Percentiles rank a stretch among this genome's conserved stretches.
Evolutionary conservation across 2,329 filamentous ascomycete genomes (phyloP).

Genomic region (Albifimbria verrucaria): DNA sequence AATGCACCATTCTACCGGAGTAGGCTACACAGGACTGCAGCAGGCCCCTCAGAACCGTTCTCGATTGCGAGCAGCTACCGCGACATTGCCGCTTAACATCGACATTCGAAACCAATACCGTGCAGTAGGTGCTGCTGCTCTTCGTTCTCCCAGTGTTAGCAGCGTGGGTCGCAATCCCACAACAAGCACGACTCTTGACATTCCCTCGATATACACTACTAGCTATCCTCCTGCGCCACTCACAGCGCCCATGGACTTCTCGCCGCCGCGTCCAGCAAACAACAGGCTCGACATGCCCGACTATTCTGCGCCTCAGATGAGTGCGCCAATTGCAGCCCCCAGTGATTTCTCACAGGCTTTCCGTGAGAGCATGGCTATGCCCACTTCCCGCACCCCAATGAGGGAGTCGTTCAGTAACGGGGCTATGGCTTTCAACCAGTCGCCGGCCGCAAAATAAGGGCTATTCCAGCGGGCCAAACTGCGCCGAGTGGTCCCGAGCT

Average conservation of each 20-base stretch:
- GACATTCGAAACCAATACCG: constrained; percentile 45
- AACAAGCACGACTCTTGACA: constrained; percentile 34
- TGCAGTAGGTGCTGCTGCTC: constrained; percentile 19
- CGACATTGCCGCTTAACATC: constrained; percentile 41
- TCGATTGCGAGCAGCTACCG: constrained; percentile 47
- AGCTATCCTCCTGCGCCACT: constrained; percentile 53
- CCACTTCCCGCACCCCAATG: constrained; percentile 39
- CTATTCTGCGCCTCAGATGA: constrained; percentile 53
- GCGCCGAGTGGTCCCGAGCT: too few relatives aligned
- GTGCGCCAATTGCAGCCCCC: constrained; percentile 49
- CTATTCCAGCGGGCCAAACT: too few relatives aligned
- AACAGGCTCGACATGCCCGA: constrained; percentile 35
- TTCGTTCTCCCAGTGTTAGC: constrained; percentile 9
- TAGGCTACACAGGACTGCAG: constrained; percentile 45
- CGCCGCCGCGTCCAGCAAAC: constrained; percentile 18
- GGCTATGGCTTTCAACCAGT: constrained; percentile 17
- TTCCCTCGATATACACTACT: constrained; percentile 43
- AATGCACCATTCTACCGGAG: constrained; percentile 46
- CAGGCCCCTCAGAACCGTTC: constrained; percentile 39
- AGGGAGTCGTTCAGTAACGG: constrained; percentile 40
- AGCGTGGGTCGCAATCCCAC: constrained; percentile 6
- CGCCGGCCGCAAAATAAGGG: neutral
- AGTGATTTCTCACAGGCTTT: constrained; percentile 50
- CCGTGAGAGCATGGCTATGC: constrained; percentile 36
- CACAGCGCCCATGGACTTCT: constrained; percentile 51